Conservation (phyloP, 2,329 filamentous ascomycete species). For the Fusarium chuoi region DNA sequence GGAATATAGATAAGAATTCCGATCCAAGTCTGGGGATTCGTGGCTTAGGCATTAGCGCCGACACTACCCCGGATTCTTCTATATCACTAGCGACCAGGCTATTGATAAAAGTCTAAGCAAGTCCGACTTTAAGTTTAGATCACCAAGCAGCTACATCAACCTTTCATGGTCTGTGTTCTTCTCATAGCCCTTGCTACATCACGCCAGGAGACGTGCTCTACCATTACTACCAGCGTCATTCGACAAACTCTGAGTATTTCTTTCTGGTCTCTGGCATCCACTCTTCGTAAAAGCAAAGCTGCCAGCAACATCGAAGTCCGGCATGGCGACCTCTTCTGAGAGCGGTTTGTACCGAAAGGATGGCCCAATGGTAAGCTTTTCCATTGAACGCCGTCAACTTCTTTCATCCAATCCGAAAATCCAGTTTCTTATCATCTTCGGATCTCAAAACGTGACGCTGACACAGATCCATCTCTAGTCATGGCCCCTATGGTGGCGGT, state of each 20-base stretch:
- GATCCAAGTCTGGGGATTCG: not conserved
- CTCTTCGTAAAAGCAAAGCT: not conserved
- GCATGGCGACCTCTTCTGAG: not conserved
- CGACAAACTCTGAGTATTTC: accelerated
- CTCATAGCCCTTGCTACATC: not conserved
- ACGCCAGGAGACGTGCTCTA: accelerated
- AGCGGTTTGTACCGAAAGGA: not conserved
- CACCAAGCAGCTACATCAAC: not conserved
- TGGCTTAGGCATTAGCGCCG: not conserved
- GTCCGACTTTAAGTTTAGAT: not conserved
- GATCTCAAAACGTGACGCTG: not conserved
- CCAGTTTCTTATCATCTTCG: not conserved
- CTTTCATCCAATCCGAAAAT: no score
- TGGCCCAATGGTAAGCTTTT: not conserved
- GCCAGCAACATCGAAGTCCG: accelerated
- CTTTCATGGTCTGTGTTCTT: accelerated
- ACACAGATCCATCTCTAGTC: not conserved
- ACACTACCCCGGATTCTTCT: not conserved
- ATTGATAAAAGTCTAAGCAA: not conserved
- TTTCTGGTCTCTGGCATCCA: no score
- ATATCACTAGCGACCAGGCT: accelerated
- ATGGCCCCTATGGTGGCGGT: not conserved
- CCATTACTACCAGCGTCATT: accelerated
- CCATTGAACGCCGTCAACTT: no score
- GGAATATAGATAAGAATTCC: not conserved